These are phyloP conservation scores for Pichia sp. DNA, from an alignment of 1,139 yeast species.

Conservation along the genomic window DNA sequence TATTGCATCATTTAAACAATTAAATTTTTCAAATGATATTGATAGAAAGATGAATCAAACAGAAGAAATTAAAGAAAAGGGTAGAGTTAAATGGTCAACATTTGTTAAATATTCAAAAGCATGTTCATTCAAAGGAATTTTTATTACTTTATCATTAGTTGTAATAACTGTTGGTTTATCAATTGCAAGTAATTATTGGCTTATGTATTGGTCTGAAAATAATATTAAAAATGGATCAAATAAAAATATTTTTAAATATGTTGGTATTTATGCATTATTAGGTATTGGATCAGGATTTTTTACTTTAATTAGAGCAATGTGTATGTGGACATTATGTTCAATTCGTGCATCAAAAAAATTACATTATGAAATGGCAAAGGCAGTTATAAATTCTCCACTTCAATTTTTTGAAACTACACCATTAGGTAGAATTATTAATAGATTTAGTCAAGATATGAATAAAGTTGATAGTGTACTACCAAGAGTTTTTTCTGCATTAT, in stretches of 20 bases:
- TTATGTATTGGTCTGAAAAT: constrained; percentile 54
- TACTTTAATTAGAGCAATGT: constrained; percentile 44
- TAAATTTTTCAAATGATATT: constrained; percentile 16
- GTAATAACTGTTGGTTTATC: constrained; percentile 43
- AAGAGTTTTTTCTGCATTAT: constrained; percentile 39
- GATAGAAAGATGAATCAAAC: constrained; percentile 31
- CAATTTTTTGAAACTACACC: constrained; percentile 77
- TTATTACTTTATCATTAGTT: constrained; percentile 37
- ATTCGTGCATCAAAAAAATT: constrained; percentile 55
- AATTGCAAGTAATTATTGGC: constrained; percentile 48
- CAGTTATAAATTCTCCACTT: constrained; percentile 68
- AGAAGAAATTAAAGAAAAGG: constrained; percentile 45
- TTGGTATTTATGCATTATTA: constrained; percentile 54
- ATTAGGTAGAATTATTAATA: constrained; percentile 63
- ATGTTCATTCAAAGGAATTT: constrained; percentile 51
- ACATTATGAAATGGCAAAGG: constrained; percentile 56
- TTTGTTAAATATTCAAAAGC: constrained; percentile 60
- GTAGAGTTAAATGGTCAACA: constrained; percentile 59
- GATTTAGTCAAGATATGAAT: constrained; percentile 64
- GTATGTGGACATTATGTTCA: constrained; percentile 55
- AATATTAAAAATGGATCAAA: constrained; percentile 40
- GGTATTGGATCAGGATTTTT: constrained; percentile 48
- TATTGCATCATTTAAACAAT: constrained; percentile 42
- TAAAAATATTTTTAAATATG: constrained; percentile 44
- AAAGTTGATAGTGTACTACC: constrained; percentile 53